Percentiles rank a stretch among this genome's conserved stretches.
Conservation (phyloP, 768 basidiomycete species). For the Hericium rajendrae region DNA sequence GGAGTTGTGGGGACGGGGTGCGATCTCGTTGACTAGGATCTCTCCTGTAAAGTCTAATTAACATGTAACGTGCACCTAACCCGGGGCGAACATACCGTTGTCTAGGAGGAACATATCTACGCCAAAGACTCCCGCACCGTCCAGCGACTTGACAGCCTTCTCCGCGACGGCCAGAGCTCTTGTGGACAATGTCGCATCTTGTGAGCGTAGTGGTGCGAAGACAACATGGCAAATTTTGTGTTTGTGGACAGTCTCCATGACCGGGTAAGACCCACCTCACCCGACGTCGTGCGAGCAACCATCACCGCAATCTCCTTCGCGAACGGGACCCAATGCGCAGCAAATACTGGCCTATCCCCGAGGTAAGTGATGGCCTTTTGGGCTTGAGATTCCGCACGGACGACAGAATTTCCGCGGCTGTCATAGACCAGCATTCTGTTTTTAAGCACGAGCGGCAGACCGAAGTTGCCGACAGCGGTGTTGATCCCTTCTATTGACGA, state of each 20-base stretch:
- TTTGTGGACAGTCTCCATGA: slow-evolving; percentile 92
- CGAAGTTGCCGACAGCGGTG: slow-evolving; percentile 46
- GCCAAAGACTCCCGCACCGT: slow-evolving; percentile 91
- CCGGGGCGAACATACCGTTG: slow-evolving; percentile 46
- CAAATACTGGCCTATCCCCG: slow-evolving; percentile 70
- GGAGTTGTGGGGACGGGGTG: slow-evolving; percentile 96
- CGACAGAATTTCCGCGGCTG: slow-evolving; percentile 86
- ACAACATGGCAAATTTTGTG: slow-evolving; percentile 91
- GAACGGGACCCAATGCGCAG: slow-evolving; percentile 90
- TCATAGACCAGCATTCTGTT: slow-evolving; percentile 93
- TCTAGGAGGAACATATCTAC: slow-evolving; percentile 96
- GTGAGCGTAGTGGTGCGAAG: slow-evolving; percentile 71
- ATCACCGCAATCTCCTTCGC: slow-evolving; percentile 89
- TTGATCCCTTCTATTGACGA: slow-evolving; percentile 40
- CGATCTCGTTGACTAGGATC: slow-evolving; percentile 91
- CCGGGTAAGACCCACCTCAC: slow-evolving; percentile 79
- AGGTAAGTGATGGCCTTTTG: slow-evolving; percentile 48
- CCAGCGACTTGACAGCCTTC: slow-evolving; percentile 63
- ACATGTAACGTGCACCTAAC: neutral
- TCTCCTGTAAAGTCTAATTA: slow-evolving; percentile 34
- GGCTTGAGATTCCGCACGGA: slow-evolving; percentile 45
- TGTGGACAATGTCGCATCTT: slow-evolving; percentile 41
- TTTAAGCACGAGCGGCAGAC: slow-evolving; percentile 92
- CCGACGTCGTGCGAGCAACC: slow-evolving; percentile 76
- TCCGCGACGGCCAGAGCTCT: slow-evolving; percentile 72